Evolutionary conservation across 2,329 filamentous ascomycete species (phyloP), one percentile per base, ranked within the genome.

Genomic region (Ceratocystis papillata): DNA sequence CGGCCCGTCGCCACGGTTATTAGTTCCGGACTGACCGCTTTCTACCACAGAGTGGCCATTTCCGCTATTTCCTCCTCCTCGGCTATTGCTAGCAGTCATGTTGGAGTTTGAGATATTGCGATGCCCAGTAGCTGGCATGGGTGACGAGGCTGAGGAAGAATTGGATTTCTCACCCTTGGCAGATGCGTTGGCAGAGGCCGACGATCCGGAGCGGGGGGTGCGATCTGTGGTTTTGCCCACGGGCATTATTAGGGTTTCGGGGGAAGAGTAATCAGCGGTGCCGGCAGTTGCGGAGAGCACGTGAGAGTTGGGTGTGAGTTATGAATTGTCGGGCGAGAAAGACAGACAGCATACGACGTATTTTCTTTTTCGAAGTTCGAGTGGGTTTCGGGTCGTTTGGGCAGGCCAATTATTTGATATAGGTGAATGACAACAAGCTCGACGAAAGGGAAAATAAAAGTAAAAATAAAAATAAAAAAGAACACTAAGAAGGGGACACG

Each of bases 1-100:
- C 60, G 84, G 82, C 69, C 82, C 82, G 67, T 85, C 83, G 72
- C 84, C 84, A 70, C 81, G 74, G 70, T 73, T 41, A 41, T 41
- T 61, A 7, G 17, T 22, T 46, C 57, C 65, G 45, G 62, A 44
- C 41, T 67, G 61, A 15, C 66, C 50, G 63, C 64, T 41, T 50
- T 68, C 60, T n/a, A 53, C 67, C 15, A 41, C 37, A 41, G 61
- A 22, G 15, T 63, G 44, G 60, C 30, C 63, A 61, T 61, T 65
- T 50, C 37, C 63, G 30, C 61, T 65, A 15, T 41, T 41, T 41
- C 37, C 37, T n/a, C 41, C 55, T 15, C 44, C 64, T 25, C 55
- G 28, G 25, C 44, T 20, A 15, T 41, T 62, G 7, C 60, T 60
- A 30, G 45, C 8, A 15, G 50, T 28, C 53, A 65, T 65, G 48